Evolutionary conservation across 1,284 basidiomycete species (phyloP).

Genomic region (Dichomitus squalens): DNA sequence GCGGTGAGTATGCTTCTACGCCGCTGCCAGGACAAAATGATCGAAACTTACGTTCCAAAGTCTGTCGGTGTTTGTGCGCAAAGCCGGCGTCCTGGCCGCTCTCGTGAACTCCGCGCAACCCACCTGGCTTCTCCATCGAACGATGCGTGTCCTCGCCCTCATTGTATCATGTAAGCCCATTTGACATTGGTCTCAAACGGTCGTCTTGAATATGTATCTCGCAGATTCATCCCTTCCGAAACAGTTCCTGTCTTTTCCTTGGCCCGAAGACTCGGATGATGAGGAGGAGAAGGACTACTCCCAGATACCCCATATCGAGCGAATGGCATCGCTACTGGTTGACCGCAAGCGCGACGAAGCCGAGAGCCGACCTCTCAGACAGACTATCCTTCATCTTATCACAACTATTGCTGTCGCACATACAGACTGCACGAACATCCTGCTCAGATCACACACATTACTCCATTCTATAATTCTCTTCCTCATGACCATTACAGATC

Average conservation of each 20-base stretch:
- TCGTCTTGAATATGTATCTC: too few species aligned
- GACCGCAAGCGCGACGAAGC: conserved; percentile 43
- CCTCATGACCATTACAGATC: conserved; percentile 50
- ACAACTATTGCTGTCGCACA: conserved; percentile 56
- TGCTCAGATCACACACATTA: conserved; percentile 55
- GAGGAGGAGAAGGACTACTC: conserved; percentile 29
- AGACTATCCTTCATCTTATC: conserved; percentile 56
- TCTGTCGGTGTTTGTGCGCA: conserved; percentile 41
- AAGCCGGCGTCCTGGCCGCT: conserved; percentile 44
- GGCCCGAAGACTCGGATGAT: conserved; percentile 17
- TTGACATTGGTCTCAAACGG: too few species aligned
- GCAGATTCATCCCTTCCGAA: conserved; percentile 44
- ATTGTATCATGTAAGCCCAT: conserved; percentile 56
- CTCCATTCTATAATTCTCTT: conserved; percentile 64
- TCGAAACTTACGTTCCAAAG: conserved; percentile 31
- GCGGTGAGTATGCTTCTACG: conserved; percentile 38
- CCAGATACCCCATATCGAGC: conserved; percentile 52
- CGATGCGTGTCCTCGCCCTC: conserved; percentile 50
- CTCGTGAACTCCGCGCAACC: conserved; percentile 55
- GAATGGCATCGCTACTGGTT: conserved; percentile 51
- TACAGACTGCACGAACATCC: conserved; percentile 47
- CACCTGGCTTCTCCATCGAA: conserved; percentile 47
- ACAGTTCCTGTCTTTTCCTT: conserved; percentile 37
- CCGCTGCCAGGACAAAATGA: not conserved
- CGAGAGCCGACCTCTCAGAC: conserved; percentile 48